Base-by-base conservation (phyloP, 1,284 basidiomycete species). In the Leccinum fuscescens region DNA sequence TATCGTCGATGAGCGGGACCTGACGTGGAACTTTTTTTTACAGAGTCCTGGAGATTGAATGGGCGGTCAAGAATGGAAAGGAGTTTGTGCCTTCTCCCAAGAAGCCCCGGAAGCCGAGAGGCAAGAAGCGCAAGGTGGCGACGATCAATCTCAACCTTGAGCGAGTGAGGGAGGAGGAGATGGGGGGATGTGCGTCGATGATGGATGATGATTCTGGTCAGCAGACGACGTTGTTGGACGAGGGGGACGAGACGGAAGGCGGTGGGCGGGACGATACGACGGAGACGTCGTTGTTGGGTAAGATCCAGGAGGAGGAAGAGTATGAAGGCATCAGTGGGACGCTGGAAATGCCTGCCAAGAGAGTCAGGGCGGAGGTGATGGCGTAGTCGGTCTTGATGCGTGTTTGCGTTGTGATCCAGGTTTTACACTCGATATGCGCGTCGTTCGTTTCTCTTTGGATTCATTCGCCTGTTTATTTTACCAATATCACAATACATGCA, bases 41-140 rank as follows among this genome's bases (percentile, higher is more conserved):
- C 63, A 90, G 88, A 22, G 22, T 22, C 22, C 82, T 90, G 74
- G 86, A 89, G 72, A 85, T 89, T 67, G 86, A 89, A 71, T 87
- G 83, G 82, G 80, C 87, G 1, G 81, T 87, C 69, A 84, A 84
- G 74, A 81, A 88, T 65, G 75, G 80, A 60, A 80, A 76, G 62
- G 76, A 80, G 49, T 88, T 85, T 63, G 74, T 84, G 35, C 84
- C 84, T 15, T 84, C 86, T 20, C 86, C 86, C n/a, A 87, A 83
- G 74, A 80, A 78, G 57, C 69, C 71, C 37, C 79, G 69, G 63
- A 79, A 78, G 57, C 56, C 68, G 33, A 71, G 69, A 57, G 62
- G 72, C 51, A 78, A 75, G 69, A 79, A 75, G 52, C 66, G 65
- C 63, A 76, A 74, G 54, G 64, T 73, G n/a, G 66, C 60, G 14